These are phyloP conservation scores for Colletotrichum eleusines DNA, from an alignment of 2,329 filamentous ascomycete species.

Conservation along the genomic window DNA sequence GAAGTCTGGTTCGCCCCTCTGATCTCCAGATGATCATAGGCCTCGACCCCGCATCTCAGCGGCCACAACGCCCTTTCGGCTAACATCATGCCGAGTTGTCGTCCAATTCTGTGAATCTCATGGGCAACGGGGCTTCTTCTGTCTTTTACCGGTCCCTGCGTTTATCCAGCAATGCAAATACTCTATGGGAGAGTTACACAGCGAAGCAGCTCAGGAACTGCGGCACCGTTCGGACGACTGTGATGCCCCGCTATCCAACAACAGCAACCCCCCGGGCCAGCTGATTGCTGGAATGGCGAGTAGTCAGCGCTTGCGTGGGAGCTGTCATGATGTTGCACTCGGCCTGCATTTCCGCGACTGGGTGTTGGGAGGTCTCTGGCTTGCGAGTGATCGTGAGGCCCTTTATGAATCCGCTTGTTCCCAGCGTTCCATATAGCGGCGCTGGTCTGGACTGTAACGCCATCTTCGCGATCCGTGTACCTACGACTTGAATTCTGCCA, in stretches of 20 bases:
- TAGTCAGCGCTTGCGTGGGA: not conserved
- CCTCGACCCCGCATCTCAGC: constrained; percentile 17
- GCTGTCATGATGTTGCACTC: constrained; percentile 19
- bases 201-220: not conserved
- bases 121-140: not conserved
- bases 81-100: constrained; percentile 24
- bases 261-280: not conserved
- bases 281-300: constrained; percentile 35
- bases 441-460: not conserved
- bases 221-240: not conserved
- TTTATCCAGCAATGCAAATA: not conserved
- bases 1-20: constrained; percentile 21
- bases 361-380: not conserved
- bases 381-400: constrained; percentile 1
- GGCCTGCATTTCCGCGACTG: constrained; percentile 30
- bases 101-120: not conserved
- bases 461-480: not conserved
- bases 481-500: constrained; percentile 10
- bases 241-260: constrained; percentile 25
- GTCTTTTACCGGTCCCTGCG: not conserved
- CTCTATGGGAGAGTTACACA: not conserved
- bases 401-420: constrained; percentile 11
- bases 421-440: constrained; percentile 1
- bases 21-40: constrained; percentile 34
- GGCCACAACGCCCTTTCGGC: constrained; percentile 21